Conservation (phyloP, 2,329 filamentous ascomycete genomes). For the Apiospora kogelbergensis region DNA sequence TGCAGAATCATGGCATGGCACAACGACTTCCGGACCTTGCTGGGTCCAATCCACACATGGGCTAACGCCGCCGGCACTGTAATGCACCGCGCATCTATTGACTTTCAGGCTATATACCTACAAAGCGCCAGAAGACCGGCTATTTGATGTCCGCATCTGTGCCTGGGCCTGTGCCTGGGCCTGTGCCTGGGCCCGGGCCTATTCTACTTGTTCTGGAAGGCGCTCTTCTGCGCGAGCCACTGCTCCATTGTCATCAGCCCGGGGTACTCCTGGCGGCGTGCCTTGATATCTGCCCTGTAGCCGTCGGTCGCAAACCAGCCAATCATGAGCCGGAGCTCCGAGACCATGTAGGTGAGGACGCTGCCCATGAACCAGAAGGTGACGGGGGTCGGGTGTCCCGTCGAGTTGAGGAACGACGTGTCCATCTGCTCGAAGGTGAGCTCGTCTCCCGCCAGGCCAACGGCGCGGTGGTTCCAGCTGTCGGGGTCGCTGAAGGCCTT, state of each 20-base stretch:
- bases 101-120: not conserved
- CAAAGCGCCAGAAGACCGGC: not conserved
- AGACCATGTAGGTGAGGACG: conserved; percentile 28
- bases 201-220: conserved; percentile 14
- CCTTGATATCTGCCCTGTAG: conserved; percentile 32
- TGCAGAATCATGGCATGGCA: not conserved
- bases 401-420: conserved; percentile 27
- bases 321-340: conserved; percentile 26
- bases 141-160: too few relatives aligned
- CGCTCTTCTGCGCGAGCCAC: conserved; percentile 32
- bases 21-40: not conserved
- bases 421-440: conserved; percentile 35
- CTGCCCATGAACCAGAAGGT: conserved; percentile 32
- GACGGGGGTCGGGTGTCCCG: conserved; percentile 26
- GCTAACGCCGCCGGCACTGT: not conserved
- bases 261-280: conserved; percentile 30
- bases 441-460: conserved; percentile 39
- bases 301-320: conserved; percentile 36
- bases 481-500: conserved; percentile 40
- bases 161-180: not conserved
- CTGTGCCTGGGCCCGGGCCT: not conserved
- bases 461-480: conserved; percentile 34
- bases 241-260: conserved; percentile 31
- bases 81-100: not conserved
- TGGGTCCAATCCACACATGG: not conserved